Conservation (phyloP, 116 monocot genomes). For the Cymodocea nodosa region DNA sequence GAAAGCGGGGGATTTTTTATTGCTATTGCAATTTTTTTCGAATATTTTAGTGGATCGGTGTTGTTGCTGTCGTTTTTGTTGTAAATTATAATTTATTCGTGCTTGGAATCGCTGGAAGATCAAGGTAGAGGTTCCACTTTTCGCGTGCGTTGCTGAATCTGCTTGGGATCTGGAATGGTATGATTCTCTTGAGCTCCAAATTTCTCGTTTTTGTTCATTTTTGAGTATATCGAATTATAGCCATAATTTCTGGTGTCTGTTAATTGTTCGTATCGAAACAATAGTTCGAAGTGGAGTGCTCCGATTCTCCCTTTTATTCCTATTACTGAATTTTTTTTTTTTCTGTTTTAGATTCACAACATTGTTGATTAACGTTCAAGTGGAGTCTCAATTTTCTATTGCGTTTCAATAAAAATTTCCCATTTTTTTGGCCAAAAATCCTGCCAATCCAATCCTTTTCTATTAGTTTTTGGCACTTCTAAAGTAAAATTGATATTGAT, state of each 20-base stretch:
- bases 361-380: too few relatives aligned
- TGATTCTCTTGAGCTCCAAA: neutral
- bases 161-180: slow-evolving; percentile 7
- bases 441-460: too few relatives aligned
- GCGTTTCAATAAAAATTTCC: too few relatives aligned
- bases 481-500: too few relatives aligned
- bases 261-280: neutral
- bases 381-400: too few relatives aligned
- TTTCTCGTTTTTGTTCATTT: neutral
- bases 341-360: too few relatives aligned
- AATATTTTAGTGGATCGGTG: neutral
- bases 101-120: neutral
- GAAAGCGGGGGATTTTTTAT: too few relatives aligned
- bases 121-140: neutral
- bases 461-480: too few relatives aligned
- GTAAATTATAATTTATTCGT: neutral
- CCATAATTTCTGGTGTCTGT: neutral
- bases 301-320: too few relatives aligned
- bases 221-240: neutral
- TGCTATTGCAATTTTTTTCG: neutral
- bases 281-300: too few relatives aligned
- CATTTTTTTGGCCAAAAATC: too few relatives aligned
- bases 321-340: too few relatives aligned
- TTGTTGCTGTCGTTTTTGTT: neutral
- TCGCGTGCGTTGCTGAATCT: neutral